Base-by-base conservation (phyloP, 2,329 filamentous ascomycete genomes). In the Fusarium stilboides region DNA sequence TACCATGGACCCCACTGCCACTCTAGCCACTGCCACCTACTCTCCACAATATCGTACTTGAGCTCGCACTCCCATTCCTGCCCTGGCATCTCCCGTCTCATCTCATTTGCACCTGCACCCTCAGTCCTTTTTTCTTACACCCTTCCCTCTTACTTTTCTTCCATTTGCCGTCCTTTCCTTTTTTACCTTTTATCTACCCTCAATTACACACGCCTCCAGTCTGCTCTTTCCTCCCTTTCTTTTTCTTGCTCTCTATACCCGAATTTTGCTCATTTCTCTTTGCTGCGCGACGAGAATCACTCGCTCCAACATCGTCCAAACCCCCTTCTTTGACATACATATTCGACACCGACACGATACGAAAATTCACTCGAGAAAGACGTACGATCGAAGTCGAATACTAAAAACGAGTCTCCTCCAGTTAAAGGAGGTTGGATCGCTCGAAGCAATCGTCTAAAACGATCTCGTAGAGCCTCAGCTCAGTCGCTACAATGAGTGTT, bases 401-500 rank as follows among this genome's bases (percentile, higher is more conserved):
- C 28, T 52, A 40, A 36, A 59, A 40, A 54, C 53, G 39, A 40
- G 44, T 8, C 45, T n/a, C 28, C 24, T 62, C 34, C 5, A 45
- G 14, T 26, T 12, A 56, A 36, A 39, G 33, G 42, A 39, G 45
- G 28, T 34, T 5, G 31, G 51, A 22, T 22, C 24, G 14, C 39
- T 36, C 34, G 31, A 54, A 40, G 59, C 53, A 44, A 55, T 19
- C 45, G 37, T 46, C 49, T 36, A 49, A 53, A 31, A 56, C 42
- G n/a, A 39, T 45, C 26, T 37, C 47, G 28, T 31, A 70, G 57
- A 60, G 59, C 50, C 43, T 39, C 37, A 64, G 56, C 68, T 67
- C 68, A 60, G 57, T 69, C 55, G 62, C 58, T 69, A 76, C 62
- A 61, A 77, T 77, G 75, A 77, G 75, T 69, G 75, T 77, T 55